Percentiles rank a stretch among this genome's conserved stretches.
phyloP scores from a whole-genome alignment of 306 rosid species.

The Oemleria cerasiformis region DNA sequence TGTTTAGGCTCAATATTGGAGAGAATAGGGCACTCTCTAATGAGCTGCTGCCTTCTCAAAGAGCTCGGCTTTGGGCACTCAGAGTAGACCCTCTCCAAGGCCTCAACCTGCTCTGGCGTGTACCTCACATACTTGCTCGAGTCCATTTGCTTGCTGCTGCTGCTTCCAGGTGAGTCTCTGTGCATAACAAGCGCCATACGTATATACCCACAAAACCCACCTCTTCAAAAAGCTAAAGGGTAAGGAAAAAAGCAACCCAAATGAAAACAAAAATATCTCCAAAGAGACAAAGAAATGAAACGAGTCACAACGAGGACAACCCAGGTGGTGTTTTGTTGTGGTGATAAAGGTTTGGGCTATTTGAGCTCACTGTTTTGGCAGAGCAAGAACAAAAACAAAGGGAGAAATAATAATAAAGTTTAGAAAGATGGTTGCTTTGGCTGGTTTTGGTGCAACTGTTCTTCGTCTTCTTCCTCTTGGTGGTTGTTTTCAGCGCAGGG shows the following conservation, averaged over 20 bases:
- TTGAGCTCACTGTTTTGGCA: slow-evolving; percentile 10
- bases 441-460: slow-evolving; percentile 3
- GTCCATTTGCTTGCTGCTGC: slow-evolving; percentile 62
- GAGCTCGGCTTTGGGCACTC: slow-evolving; percentile 98
- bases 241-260: slow-evolving; percentile 10
- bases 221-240: slow-evolving; percentile 1
- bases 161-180: slow-evolving; percentile 43
- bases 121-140: slow-evolving; percentile 86
- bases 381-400: not conserved
- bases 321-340: not conserved
- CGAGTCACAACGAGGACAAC: not conserved
- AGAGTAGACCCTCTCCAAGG: slow-evolving; percentile 86
- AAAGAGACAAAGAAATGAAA: not conserved
- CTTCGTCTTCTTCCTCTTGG: slow-evolving; percentile 43
- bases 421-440: slow-evolving; percentile 21
- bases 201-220: not conserved
- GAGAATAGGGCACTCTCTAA: slow-evolving; percentile 90
- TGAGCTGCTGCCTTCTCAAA: slow-evolving; percentile 86
- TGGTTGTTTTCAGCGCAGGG: slow-evolving; percentile 31
- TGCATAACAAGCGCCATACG: slow-evolving; percentile 74
- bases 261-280: not conserved
- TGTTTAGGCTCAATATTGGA: slow-evolving; percentile 90
- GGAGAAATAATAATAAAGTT: slow-evolving; percentile 10
- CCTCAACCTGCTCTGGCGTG: slow-evolving; percentile 95
- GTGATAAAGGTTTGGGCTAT: not conserved